phyloP scores from a whole-genome alignment of 352 stramenopile species.

The Aphanomyces invadans region DNA sequence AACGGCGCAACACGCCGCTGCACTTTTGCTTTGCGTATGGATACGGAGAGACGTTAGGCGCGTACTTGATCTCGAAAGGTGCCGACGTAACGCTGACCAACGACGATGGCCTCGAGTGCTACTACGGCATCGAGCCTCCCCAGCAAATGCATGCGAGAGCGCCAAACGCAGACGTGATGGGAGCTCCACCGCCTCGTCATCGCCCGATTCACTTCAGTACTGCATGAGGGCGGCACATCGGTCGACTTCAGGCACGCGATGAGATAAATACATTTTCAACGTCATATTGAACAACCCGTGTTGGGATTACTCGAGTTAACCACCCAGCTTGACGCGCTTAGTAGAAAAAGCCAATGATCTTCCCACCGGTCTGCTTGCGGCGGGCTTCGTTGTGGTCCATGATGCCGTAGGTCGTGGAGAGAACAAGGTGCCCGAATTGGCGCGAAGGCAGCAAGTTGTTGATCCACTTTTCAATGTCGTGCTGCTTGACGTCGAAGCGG shows the following conservation, averaged over 20 bases:
- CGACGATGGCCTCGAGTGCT: slow-evolving; percentile 51
- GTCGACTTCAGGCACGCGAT: no score
- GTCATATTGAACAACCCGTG: slow-evolving; percentile 11
- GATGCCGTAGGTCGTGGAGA: slow-evolving; percentile 86
- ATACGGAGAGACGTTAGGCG: slow-evolving; percentile 78
- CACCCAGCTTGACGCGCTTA: slow-evolving; percentile 43
- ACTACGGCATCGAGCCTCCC: slow-evolving; percentile 43
- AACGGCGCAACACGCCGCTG: slow-evolving; percentile 80
- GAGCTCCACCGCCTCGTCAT: no score
- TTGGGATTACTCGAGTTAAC: not conserved
- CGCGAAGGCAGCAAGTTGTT: slow-evolving; percentile 98
- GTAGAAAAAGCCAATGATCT: slow-evolving; percentile 99
- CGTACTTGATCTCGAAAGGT: slow-evolving; percentile 85
- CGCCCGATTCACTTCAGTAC: no score
- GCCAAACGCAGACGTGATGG: no score
- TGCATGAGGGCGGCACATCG: no score
- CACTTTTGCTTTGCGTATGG: slow-evolving; percentile 88
- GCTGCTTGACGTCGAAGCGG: slow-evolving; percentile 95
- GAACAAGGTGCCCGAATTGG: slow-evolving; percentile 98
- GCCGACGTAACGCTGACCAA: slow-evolving; percentile 66
- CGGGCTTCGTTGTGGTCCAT: slow-evolving; percentile 92
- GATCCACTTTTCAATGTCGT: slow-evolving; percentile 99
- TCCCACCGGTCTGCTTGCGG: slow-evolving; percentile 99
- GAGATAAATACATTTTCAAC: no score
- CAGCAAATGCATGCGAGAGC: slow-evolving; percentile 15